These are phyloP conservation scores for Suillus clintonianus DNA, from an alignment of 768 basidiomycete species.

Conservation along the genomic window DNA sequence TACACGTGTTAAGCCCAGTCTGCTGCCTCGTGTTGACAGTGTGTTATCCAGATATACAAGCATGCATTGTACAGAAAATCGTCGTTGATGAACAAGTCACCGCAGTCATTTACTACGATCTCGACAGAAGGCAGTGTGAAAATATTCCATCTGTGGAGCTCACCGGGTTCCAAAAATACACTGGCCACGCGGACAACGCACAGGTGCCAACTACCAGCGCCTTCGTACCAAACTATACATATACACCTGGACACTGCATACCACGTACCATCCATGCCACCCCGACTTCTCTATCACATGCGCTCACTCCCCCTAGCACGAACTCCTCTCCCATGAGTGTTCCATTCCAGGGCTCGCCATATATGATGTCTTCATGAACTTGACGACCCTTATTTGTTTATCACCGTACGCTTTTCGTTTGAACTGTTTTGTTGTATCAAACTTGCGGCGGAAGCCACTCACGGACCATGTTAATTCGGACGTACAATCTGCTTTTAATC, in stretches of 20 bases:
- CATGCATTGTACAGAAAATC: constrained; percentile 67
- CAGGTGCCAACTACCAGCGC: constrained; percentile 29
- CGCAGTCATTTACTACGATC: constrained; percentile 66
- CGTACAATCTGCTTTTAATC: constrained; percentile 15
- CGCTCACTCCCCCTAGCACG: constrained; percentile 41
- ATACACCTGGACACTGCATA: constrained; percentile 36
- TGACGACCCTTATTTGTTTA: constrained; percentile 25
- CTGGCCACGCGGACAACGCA: constrained; percentile 29
- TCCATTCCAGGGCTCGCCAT: constrained; percentile 29
- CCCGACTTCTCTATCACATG: constrained; percentile 45
- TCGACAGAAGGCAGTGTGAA: constrained; percentile 57
- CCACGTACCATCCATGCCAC: constrained; percentile 30
- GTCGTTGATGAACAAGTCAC: constrained; percentile 63
- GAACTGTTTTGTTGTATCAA: constrained; percentile 2
- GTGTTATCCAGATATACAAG: constrained; percentile 18
- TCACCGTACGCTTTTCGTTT: constrained; percentile 6
- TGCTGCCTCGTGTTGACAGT: constrained; percentile 28
- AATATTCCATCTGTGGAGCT: constrained; percentile 63
- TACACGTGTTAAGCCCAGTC: constrained; percentile 17
- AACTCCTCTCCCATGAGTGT: constrained; percentile 21
- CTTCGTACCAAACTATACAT: constrained; percentile 32
- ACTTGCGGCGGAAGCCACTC: not conserved
- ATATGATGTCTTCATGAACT: constrained; percentile 36
- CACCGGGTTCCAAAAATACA: constrained; percentile 49
- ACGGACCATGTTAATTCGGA: constrained; percentile 6